Evolutionary conservation across 2,329 filamentous ascomycete species (phyloP).

Genomic region (Cladosporium sp.): DNA sequence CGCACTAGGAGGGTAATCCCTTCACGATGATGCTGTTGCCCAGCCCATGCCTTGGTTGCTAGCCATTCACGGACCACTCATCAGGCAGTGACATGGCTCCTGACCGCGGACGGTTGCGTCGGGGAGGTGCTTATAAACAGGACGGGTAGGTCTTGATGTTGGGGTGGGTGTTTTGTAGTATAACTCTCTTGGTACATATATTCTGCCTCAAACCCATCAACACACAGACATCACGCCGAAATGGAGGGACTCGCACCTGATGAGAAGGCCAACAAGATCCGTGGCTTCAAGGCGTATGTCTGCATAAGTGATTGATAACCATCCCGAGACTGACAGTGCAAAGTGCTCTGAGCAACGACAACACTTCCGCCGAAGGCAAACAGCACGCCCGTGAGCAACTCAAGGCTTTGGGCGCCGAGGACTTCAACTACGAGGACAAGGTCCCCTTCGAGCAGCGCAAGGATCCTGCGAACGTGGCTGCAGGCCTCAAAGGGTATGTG

Average conservation of each 20-base stretch:
- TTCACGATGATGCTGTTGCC: conserved; percentile 8
- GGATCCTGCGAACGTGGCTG: conserved; percentile 10
- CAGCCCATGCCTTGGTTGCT: conserved; percentile 9
- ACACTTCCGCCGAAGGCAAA: conserved; percentile 3
- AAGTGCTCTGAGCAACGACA: conserved; percentile 15
- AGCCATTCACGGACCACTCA: not conserved
- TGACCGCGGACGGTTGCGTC: not conserved
- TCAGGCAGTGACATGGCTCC: not conserved
- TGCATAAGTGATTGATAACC: no score
- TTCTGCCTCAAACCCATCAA: not conserved
- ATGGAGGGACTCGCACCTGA: conserved; percentile 11
- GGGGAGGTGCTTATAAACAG: not conserved
- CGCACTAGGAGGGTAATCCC: not conserved
- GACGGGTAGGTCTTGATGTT: not conserved
- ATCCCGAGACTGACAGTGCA: not conserved
- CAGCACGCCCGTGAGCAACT: conserved; percentile 16
- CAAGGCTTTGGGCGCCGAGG: conserved; percentile 2
- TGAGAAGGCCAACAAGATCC: conserved; percentile 17
- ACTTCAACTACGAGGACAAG: conserved; percentile 15
- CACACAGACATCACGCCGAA: not conserved
- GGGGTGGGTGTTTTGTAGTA: not conserved
- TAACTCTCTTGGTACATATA: not conserved
- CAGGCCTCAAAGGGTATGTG: conserved; percentile 7
- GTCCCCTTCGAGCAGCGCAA: conserved; percentile 8
- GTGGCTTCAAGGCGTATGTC: conserved; percentile 13